Evolutionary conservation across 169 alveolate genomes (phyloP).

Genomic region (Plasmodium malariae): DNA sequence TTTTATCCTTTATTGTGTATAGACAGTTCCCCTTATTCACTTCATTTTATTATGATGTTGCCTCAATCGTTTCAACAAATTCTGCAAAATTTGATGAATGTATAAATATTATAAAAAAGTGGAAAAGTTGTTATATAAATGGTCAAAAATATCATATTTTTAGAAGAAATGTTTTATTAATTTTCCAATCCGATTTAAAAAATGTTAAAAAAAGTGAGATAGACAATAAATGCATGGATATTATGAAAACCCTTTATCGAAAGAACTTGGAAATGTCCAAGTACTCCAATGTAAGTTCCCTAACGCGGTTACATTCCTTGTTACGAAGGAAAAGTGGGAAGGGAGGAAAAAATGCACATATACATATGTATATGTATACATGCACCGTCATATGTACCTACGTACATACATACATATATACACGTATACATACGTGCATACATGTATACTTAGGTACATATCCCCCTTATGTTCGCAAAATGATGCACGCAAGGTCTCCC

Average conservation of each 20-base stretch:
- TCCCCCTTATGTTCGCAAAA: neutral
- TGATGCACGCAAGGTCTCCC: neutral
- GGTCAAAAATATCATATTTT: slow-evolving; percentile 34
- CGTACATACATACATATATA: neutral
- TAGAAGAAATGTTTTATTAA: slow-evolving; percentile 43
- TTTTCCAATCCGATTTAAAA: slow-evolving; percentile 56
- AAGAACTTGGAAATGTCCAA: slow-evolving; percentile 28
- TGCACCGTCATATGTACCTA: neutral
- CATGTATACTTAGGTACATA: neutral
- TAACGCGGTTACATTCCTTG: neutral
- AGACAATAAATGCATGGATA: slow-evolving; percentile 31
- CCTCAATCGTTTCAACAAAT: slow-evolving; percentile 25
- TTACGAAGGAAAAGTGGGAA: neutral
- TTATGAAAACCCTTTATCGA: slow-evolving; percentile 30
- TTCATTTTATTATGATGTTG: slow-evolving; percentile 38
- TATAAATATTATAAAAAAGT: slow-evolving; percentile 30
- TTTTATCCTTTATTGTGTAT: slow-evolving; percentile 63
- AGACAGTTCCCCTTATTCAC: slow-evolving; percentile 70
- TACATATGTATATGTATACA: slow-evolving; percentile 8
- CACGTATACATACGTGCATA: neutral
- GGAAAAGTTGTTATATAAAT: slow-evolving; percentile 43
- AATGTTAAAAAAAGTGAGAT: slow-evolving; percentile 19
- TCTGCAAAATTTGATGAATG: slow-evolving; percentile 44
- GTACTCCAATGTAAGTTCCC: slow-evolving; percentile 39
- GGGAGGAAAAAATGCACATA: neutral